A percentile compares a stretch with the other conserved stretches of the same genome.
phyloP scores from a whole-genome alignment of 352 stramenopile genomes.

The Pythium pyrilobum region DNA sequence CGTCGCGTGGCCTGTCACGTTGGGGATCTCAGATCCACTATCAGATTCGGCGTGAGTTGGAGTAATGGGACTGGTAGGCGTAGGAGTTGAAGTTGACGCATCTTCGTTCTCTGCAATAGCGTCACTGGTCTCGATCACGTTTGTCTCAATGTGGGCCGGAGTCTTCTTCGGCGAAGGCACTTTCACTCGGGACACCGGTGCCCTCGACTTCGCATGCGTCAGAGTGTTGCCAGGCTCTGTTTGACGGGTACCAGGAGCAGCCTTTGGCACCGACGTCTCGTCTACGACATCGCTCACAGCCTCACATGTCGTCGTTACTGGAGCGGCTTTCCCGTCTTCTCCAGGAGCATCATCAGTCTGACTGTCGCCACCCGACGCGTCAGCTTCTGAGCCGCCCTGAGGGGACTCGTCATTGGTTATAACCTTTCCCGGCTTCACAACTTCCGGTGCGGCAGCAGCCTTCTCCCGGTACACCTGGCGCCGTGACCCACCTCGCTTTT shows the following conservation, averaged over 20 bases:
- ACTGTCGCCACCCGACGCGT: slow-evolving; percentile 10
- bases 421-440: not conserved
- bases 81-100: not conserved
- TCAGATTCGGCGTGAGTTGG: slow-evolving; percentile 6
- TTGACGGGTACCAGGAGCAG: no score
- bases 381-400: slow-evolving; percentile 4
- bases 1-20: not conserved
- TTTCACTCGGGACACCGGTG: no score
- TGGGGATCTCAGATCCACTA: slow-evolving; percentile 16
- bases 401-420: not conserved
- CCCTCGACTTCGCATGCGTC: no score
- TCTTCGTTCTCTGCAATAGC: not conserved
- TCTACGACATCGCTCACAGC: no score
- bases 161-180: no score
- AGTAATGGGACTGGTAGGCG: not conserved
- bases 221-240: no score
- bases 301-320: no score
- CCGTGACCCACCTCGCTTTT: slow-evolving; percentile 17
- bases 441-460: slow-evolving; percentile 12
- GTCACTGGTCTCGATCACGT: no score
- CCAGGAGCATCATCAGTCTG: not conserved
- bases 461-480: slow-evolving; percentile 70
- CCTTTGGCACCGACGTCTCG: no score
- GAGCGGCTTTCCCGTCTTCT: no score
- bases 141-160: no score